Percentiles rank a stretch among this genome's conserved stretches.
Conservation (phyloP, 768 basidiomycete species). For the Tulasnella calospora region DNA sequence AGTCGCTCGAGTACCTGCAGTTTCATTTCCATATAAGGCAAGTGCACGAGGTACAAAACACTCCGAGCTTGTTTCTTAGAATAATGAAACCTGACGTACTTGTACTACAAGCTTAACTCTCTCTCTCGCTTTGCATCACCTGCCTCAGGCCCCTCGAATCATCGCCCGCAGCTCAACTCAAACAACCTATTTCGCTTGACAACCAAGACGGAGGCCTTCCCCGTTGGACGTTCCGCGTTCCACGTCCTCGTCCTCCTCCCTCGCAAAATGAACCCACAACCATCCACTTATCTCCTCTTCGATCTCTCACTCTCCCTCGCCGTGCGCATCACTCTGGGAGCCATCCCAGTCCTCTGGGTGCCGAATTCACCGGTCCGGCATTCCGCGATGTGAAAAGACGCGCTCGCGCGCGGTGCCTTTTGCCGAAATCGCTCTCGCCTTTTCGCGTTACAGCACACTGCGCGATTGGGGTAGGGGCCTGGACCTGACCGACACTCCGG, state of each 20-base stretch:
- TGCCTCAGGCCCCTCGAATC: background rate
- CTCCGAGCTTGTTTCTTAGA: background rate
- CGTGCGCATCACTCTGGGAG: background rate
- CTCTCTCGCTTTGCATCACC: background rate
- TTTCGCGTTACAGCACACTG: background rate
- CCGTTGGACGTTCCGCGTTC: background rate
- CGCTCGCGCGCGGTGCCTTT: background rate
- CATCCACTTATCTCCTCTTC: background rate
- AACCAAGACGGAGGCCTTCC: background rate
- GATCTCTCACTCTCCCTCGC: background rate
- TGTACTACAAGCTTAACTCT: background rate
- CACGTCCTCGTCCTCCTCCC: background rate
- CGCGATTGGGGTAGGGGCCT: background rate
- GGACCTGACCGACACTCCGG: background rate
- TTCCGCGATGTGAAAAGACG: background rate
- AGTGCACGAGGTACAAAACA: background rate
- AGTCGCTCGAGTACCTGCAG: background rate
- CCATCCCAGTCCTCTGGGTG: background rate
- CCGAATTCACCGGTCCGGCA: background rate
- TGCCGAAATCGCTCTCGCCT: background rate
- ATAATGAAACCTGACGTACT: background rate
- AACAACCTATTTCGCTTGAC: background rate
- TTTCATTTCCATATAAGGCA: background rate
- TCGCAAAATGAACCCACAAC: background rate
- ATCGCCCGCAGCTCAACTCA: background rate